phyloP scores from a whole-genome alignment of 441 rosid genomes.

The Populus hybrid region DNA sequence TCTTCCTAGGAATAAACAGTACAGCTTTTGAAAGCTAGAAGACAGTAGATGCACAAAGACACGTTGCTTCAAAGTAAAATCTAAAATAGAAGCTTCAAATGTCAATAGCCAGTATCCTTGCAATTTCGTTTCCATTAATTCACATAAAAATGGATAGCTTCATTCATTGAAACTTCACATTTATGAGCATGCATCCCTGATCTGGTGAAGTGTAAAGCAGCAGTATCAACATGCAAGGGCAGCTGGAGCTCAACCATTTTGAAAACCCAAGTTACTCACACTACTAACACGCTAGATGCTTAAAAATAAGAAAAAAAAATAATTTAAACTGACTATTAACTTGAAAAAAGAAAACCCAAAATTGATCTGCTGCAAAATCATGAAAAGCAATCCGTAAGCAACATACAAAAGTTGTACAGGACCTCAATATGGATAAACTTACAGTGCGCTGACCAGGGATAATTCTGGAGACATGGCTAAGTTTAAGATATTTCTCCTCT shows the following conservation, averaged over 20 bases:
- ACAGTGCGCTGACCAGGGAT: slow-evolving; percentile 97
- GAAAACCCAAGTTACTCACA: not conserved
- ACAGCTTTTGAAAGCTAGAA: not conserved
- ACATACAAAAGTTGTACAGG: not conserved
- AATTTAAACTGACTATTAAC: not conserved
- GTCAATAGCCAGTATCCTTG: not conserved
- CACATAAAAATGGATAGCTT: not conserved
- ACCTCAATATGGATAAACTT: slow-evolving; percentile 35
- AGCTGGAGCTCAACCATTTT: slow-evolving; percentile 1
- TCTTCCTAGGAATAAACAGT: not conserved
- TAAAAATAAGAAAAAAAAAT: not conserved
- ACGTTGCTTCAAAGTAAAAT: not conserved
- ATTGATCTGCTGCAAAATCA: not conserved
- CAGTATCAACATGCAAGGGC: not conserved
- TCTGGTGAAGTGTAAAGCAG: not conserved
- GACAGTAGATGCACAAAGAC: not conserved
- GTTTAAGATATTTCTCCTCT: slow-evolving; percentile 88
- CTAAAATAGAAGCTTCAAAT: not conserved
- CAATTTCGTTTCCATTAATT: not conserved
- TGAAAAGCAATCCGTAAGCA: not conserved
- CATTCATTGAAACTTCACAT: not conserved
- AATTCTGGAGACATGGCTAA: slow-evolving; percentile 85
- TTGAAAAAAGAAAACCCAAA: not conserved
- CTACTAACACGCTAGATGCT: not conserved
- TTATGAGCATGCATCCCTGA: not conserved